Evolutionary conservation across 1,284 basidiomycete genomes (phyloP), one percentile per base, ranked within the genome.

Genomic region (Trametes pubescens): DNA sequence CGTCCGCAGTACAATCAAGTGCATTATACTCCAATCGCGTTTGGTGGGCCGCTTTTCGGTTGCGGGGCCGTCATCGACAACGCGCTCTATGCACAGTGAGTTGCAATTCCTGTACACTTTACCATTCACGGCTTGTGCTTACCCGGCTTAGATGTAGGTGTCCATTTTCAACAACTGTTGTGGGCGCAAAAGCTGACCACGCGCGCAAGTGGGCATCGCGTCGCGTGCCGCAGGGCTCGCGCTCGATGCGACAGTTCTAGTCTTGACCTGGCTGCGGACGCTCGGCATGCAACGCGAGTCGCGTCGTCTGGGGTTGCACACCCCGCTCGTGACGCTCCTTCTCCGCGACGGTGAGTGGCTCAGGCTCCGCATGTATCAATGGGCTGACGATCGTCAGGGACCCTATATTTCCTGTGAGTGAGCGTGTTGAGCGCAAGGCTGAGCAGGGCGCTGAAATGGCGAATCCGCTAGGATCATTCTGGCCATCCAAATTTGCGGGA

Each of bases 241-340:
- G 5, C 49, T 67, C 5, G 71, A 72, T 46, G 38, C 48, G 21
- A 44, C 68, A 1, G 63, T 71, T 13, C 48, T 73, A 4, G 7
- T 65, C 2, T 35, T 73, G 4, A 73, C 72, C 11, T 73, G 72
- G 72, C 58, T 59, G n/a, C 71, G 70, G 24, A 73, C 72, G 1
- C 62, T 54, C 24, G 43, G 53, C 3, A 67, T 72, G 48, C 65
- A 65, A 18, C 47, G 67, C 13, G 63, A 69, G n/a, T 71, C 69
- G n/a, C 37, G 21, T 13, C 59, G 57, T 13, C n/a, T 70, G 14
- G 66, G 66, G 2, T 32, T 71, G 11, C 34, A 64, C 8, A 63
- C 68, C 7, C 68, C 71, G 5, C 38, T 71, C 1, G 59, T 61
- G 0, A 69, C 63, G 0, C 49, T 73, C 7, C 58, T 73, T 18